Evolutionary conservation across 2,329 filamentous ascomycete genomes (phyloP), one percentile per base, ranked within the genome.

Genomic region (Fonsecaea monophora): DNA sequence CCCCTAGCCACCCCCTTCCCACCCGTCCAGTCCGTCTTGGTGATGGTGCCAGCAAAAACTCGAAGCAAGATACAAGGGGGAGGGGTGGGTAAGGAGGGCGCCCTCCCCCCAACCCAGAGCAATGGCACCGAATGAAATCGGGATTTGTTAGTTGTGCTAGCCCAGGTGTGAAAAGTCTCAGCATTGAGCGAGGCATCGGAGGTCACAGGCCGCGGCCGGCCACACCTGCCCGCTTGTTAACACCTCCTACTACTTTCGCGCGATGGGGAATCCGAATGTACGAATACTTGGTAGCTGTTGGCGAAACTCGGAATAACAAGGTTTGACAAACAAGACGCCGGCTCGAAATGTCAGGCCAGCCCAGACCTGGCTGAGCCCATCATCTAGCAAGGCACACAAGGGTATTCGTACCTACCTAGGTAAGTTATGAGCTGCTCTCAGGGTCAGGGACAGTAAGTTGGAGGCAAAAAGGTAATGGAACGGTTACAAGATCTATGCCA

Each of bases 301-400:
- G 45, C 45, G 45, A 50, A 50, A 50, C 45, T 50, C 45, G 45
- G 45, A 50, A 50, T 8, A 50, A 50, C 21, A 50, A 50, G 45
- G 45, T 50, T 50, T 25, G 45, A 21, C 21, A 12, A 50, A 50
- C 45, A 25, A 25, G 45, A 10, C 45, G 45, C 8, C 18, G 9
- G 25, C 45, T 42, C 40, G 45, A 12, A 50, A 50, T 50, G 18
- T 50, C 45, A 21, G 45, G 3, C 45, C 45, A 50, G 45, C 45
- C 45, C 45, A 50, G 45, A 21, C 18, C 45, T 10, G 45, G 45
- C 45, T 25, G 6, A 50, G 18, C 45, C 13, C 2, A 42, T 13
- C 37, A 25, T 25, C 13, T 13, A 40, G 37, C 37, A 40, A 40
- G 37, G 25, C 25, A 25, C 25, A 25, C 25, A 25, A 25, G 25